A percentile compares a stretch with the other conserved stretches of the same genome.
Conservation (phyloP, 352 stramenopile species). For the Globisporangium apiculatum region DNA sequence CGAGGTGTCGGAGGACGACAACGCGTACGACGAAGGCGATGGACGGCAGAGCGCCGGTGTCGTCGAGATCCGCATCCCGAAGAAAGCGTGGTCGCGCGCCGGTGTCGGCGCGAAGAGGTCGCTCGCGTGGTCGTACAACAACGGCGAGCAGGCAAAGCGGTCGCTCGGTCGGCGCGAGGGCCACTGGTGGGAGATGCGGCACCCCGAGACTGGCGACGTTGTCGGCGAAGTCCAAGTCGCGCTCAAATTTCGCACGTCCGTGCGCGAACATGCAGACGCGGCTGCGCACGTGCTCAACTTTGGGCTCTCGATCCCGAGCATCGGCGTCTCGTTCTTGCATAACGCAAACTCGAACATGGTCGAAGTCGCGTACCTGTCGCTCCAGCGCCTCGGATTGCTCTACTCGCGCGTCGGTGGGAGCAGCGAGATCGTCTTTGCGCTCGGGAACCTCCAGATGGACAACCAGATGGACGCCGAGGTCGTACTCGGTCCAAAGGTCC, state of each 20-base stretch:
- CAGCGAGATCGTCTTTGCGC: constrained; percentile 73
- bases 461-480: constrained; percentile 88
- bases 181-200: constrained; percentile 80
- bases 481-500: constrained; percentile 72
- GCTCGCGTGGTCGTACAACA: constrained; percentile 75
- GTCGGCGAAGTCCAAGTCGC: constrained; percentile 77
- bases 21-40: constrained; percentile 19
- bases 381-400: constrained; percentile 69
- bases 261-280: constrained; percentile 40
- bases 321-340: constrained; percentile 80
- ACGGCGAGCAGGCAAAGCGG: constrained; percentile 57
- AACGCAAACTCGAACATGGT: constrained; percentile 78
- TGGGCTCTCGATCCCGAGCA: constrained; percentile 71
- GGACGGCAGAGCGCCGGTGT: constrained; percentile 31
- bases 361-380: constrained; percentile 83
- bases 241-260: constrained; percentile 72
- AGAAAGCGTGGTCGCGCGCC: constrained; percentile 75
- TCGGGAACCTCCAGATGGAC: constrained; percentile 87
- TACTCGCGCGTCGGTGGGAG: constrained; percentile 75
- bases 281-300: constrained; percentile 61
- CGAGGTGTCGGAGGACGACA: constrained; percentile 36
- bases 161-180: constrained; percentile 68
- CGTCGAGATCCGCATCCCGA: constrained; percentile 80
- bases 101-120: constrained; percentile 57
- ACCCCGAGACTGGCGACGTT: constrained; percentile 64